These are phyloP conservation scores for Penicillium corylophilum DNA, from an alignment of 2,329 filamentous ascomycete species.

Conservation along the genomic window DNA sequence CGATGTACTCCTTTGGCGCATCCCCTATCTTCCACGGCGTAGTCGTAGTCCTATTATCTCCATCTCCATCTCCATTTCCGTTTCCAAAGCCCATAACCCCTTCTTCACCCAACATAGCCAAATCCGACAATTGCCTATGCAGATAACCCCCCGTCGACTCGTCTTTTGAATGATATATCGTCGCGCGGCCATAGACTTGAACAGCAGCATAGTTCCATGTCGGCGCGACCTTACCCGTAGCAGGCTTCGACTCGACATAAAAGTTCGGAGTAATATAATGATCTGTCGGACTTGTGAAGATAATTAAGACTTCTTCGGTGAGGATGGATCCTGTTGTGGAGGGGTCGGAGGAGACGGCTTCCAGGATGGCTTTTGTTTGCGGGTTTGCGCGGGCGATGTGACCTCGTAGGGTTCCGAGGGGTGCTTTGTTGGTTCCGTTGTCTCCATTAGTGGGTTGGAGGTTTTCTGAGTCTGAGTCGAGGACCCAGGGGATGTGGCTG, in stretches of 20 bases:
- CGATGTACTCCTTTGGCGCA: conserved; percentile 20
- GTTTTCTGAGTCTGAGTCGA: conserved; percentile 3
- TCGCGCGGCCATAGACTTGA: conserved; percentile 21
- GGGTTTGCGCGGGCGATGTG: conserved; percentile 23
- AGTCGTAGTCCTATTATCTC: background rate
- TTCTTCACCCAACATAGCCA: conserved; percentile 15
- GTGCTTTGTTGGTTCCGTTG: background rate
- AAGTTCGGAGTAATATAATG: conserved; percentile 55
- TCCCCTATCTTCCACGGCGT: conserved; percentile 18
- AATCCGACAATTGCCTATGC: conserved; percentile 12
- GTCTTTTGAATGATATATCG: conserved; percentile 7
- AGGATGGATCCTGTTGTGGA: conserved; percentile 1
- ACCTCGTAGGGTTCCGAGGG: conserved; percentile 11
- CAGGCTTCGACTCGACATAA: conserved; percentile 64
- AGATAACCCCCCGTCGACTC: conserved; percentile 9
- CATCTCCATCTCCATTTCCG: background rate
- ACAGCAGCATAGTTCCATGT: conserved; percentile 70
- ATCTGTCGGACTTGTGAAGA: conserved; percentile 20
- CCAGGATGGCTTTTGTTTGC: conserved; percentile 19
- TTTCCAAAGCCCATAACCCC: conserved; percentile 16
- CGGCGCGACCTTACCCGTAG: conserved; percentile 64
- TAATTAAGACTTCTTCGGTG: conserved; percentile 14
- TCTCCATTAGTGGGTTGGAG: background rate
- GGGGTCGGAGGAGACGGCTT: conserved; percentile 2
- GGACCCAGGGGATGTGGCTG: conserved; percentile 21